Percentiles rank a stretch among this genome's conserved stretches.
Conservation (phyloP, 2,329 filamentous ascomycete species). For the Fusarium bactridioides region DNA sequence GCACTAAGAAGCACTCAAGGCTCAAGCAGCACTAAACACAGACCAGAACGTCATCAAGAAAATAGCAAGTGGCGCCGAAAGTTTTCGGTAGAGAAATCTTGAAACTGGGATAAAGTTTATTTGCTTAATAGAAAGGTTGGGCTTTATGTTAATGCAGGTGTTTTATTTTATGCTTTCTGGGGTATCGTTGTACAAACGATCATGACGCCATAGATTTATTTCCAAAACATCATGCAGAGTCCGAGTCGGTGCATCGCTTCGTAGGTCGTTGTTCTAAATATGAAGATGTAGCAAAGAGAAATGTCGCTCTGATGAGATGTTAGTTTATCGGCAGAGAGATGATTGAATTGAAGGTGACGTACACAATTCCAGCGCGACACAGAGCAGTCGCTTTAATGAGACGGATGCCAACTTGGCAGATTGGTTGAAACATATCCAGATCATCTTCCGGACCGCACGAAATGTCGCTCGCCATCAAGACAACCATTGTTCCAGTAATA, state of each 20-base stretch:
- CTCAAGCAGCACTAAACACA: not conserved
- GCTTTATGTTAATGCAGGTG: not conserved
- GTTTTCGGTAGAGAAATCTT: not conserved
- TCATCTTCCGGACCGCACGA: slow-evolving; percentile 24
- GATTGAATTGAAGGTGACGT: not conserved
- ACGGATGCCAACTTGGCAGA: slow-evolving; percentile 26
- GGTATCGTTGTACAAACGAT: slow-evolving; percentile 20
- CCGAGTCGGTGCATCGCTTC: not conserved
- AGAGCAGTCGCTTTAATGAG: slow-evolving; percentile 31
- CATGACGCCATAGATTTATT: slow-evolving; percentile 25
- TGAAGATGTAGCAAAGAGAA: slow-evolving; percentile 28
- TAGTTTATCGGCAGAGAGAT: not conserved
- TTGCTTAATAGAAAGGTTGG: not conserved
- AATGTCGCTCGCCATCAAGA: slow-evolving; percentile 30
- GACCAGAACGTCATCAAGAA: not conserved
- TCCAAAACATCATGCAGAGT: not conserved
- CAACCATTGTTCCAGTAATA: slow-evolving; percentile 10
- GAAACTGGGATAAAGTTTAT: not conserved
- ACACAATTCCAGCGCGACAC: slow-evolving; percentile 28
- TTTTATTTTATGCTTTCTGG: not conserved
- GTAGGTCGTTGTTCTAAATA: slow-evolving; percentile 15
- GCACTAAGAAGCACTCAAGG: not conserved
- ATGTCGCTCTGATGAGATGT: slow-evolving; percentile 10
- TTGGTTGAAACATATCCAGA: slow-evolving; percentile 22
- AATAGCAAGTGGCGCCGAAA: not conserved